Evolutionary conservation across 768 basidiomycete species (phyloP).

Genomic region (Leccinum broughii): DNA sequence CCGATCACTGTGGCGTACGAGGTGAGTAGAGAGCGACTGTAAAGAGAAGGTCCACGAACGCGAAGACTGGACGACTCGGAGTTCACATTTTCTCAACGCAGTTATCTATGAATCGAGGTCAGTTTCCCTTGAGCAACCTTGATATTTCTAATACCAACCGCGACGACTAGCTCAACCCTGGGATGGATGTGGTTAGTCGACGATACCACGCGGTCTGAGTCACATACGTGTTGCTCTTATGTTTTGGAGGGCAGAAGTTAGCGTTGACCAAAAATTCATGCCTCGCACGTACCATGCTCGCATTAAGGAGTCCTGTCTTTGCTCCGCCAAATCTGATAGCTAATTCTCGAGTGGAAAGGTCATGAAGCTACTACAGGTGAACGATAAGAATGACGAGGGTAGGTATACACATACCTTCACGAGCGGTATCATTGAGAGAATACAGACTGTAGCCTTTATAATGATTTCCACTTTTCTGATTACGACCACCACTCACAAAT

Average conservation of each 20-base stretch:
- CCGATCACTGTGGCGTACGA: constrained; percentile 61
- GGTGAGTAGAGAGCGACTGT: constrained; percentile 6
- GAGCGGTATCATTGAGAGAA: constrained; percentile 73
- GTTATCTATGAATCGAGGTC: constrained; percentile 47
- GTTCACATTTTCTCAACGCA: constrained; percentile 78
- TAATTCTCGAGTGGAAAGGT: constrained; percentile 72
- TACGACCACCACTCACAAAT: constrained; percentile 44
- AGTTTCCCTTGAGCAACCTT: not conserved
- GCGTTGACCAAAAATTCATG: not conserved
- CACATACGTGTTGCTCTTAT: constrained; percentile 67
- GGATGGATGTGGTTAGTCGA: constrained; percentile 1
- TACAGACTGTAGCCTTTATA: constrained; percentile 46
- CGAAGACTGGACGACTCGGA: constrained; percentile 79
- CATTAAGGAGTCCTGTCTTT: constrained; percentile 77
- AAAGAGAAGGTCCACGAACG: constrained; percentile 42
- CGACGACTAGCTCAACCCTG: constrained; percentile 67
- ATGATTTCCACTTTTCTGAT: not conserved
- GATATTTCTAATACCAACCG: constrained; percentile 46
- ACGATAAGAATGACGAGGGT: not conserved
- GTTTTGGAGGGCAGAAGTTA: constrained; percentile 8
- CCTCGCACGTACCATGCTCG: constrained; percentile 59
- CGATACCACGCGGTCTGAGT: constrained; percentile 1
- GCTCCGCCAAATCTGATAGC: constrained; percentile 74
- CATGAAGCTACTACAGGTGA: constrained; percentile 57
- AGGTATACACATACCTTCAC: constrained; percentile 53